phyloP scores from a whole-genome alignment of 2,329 filamentous ascomycete species.

The Salinomyces thailandicus region DNA sequence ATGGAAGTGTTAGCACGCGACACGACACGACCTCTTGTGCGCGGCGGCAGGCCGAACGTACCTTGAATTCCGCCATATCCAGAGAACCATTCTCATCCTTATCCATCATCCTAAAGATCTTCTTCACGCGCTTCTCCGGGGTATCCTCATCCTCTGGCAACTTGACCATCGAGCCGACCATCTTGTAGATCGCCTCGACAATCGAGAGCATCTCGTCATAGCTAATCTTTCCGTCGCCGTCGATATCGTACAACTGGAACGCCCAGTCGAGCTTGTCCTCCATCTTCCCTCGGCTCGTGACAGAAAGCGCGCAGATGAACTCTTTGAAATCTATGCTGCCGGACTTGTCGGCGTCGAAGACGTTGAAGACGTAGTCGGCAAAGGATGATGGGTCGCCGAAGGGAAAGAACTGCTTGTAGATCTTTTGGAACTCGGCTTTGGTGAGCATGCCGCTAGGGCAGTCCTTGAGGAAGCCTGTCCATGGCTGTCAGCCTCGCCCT shows the following conservation, averaged over 20 bases:
- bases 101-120: slow-evolving; percentile 99
- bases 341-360: slow-evolving; percentile 95
- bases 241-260: slow-evolving; percentile 98
- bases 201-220: slow-evolving; percentile 99
- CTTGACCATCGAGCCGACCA: slow-evolving; percentile 99
- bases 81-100: slow-evolving; percentile 98
- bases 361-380: slow-evolving; percentile 98
- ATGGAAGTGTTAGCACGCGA: too few relatives aligned
- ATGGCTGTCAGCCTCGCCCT: slow-evolving; percentile 7
- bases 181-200: slow-evolving; percentile 99
- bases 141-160: slow-evolving; percentile 97
- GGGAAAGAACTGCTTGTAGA: slow-evolving; percentile 98
- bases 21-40: background rate
- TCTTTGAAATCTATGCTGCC: slow-evolving; percentile 99
- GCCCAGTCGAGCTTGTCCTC: slow-evolving; percentile 99
- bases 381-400: slow-evolving; percentile 96
- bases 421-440: slow-evolving; percentile 98
- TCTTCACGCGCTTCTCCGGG: slow-evolving; percentile 91
- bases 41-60: too few relatives aligned
- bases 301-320: slow-evolving; percentile 95
- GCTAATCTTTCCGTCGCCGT: slow-evolving; percentile 96
- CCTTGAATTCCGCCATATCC: slow-evolving; percentile 94
- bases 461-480: slow-evolving; percentile 87
- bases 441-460: slow-evolving; percentile 94
- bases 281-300: slow-evolving; percentile 96